Base-by-base conservation (phyloP, 768 basidiomycete genomes). In the Rhodotorula paludigena region DNA sequence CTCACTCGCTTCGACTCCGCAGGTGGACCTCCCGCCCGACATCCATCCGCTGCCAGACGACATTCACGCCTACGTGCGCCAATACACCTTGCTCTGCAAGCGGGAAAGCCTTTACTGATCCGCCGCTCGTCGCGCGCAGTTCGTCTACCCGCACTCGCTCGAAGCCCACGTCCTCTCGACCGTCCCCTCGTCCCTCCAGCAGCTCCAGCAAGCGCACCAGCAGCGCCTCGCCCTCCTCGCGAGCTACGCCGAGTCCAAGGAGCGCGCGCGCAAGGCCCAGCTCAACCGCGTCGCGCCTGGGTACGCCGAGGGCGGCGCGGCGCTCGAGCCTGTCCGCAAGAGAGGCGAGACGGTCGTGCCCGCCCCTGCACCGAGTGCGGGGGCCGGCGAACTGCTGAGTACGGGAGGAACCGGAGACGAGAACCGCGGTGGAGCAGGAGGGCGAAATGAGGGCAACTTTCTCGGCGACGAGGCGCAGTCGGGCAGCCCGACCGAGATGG, bases 11-110 rank as follows among this genome's bases (percentile, higher is more conserved):
- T 16, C 20, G 48, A 4, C 52, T 56, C 47, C 15, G 6, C 74
- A 97, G 93, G 85, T 96, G 35, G 83, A 87, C 70, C 81, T 92
- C 8, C 91, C 94, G 8, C 87, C 84, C 54, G 92, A 97, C 75
- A 91, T 98, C 32, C 93, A 97, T 73, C 94, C 94, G 0, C 82
- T 98, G 1, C 94, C 94, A 8, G 89, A 92, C 33, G 89, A 88
- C 42, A 87, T 98, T 8, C 86, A 85, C 3, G 84, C 89, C 69
- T 98, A 98, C 77, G 94, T 93, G 72, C 74, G 85, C 78, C 30
- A 25, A 35, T 74, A 79, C n/a, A 51, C 23, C 41, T 42, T 42
- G 12, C 20, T 11, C 41, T 42, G 41, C 41, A 20, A 11, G 41
- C 11, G 41, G 41, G 12, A 42, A 42, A 42, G 11, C 41, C 10